Percentiles rank a stretch among this genome's conserved stretches.
Conservation (phyloP, 2,329 filamentous ascomycete genomes). For the Pseudogymnoascus sp. region DNA sequence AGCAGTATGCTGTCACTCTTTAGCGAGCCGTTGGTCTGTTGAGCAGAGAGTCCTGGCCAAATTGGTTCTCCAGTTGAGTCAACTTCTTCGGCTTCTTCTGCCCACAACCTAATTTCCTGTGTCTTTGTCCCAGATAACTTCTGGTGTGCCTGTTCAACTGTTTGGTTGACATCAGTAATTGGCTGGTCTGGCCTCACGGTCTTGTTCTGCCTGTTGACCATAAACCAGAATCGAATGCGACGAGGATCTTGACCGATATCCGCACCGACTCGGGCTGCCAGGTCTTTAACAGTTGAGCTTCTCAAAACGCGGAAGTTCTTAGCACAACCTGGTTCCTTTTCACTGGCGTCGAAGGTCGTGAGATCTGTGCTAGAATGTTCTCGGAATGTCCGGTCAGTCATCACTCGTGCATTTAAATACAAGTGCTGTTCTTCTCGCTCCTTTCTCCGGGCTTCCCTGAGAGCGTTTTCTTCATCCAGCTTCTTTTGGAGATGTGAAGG, state of each 20-base stretch:
- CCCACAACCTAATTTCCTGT: constrained; percentile 70
- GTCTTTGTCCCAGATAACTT: constrained; percentile 62
- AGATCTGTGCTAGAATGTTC: constrained; percentile 80
- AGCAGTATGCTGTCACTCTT: constrained; percentile 66
- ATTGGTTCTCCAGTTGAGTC: constrained; percentile 59
- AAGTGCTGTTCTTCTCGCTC: constrained; percentile 92
- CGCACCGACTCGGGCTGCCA: constrained; percentile 61
- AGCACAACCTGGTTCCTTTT: constrained; percentile 58
- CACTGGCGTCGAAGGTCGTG: constrained; percentile 55
- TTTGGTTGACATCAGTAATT: constrained; percentile 68
- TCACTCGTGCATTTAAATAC: constrained; percentile 76
- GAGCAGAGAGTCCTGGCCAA: constrained; percentile 60
- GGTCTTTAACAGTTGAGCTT: constrained; percentile 67
- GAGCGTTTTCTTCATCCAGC: constrained; percentile 73
- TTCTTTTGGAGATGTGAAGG: constrained; percentile 72
- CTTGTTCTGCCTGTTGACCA: constrained; percentile 98
- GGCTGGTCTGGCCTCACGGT: constrained; percentile 86
- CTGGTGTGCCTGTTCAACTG: constrained; percentile 64
- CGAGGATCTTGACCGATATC: constrained; percentile 62
- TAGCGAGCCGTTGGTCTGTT: constrained; percentile 46
- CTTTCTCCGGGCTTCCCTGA: constrained; percentile 68
- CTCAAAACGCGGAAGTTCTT: constrained; percentile 66
- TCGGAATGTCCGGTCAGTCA: constrained; percentile 74
- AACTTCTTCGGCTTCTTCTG: constrained; percentile 66
- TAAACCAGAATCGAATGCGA: constrained; percentile 79